A percentile compares a stretch with the other conserved stretches of the same genome.
These are phyloP conservation scores for Albatrellus sp. DNA, from an alignment of 1,284 basidiomycete species.

Conservation along the genomic window DNA sequence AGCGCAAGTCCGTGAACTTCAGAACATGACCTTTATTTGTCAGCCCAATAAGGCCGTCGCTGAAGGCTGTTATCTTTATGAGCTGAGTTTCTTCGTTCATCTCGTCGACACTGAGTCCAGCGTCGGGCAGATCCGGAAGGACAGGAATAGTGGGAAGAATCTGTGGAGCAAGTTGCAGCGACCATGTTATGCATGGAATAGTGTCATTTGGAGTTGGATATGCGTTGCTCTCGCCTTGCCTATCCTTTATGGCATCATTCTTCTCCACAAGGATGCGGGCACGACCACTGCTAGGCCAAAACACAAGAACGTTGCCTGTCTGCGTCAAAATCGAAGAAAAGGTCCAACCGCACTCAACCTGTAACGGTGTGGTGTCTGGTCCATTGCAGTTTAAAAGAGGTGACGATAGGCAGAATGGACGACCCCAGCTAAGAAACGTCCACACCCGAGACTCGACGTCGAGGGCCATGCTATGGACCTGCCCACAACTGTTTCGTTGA, in stretches of 20 bases:
- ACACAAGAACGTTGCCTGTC: conserved; percentile 60
- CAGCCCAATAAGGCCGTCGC: conserved; percentile 57
- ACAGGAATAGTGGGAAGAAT: conserved; percentile 26
- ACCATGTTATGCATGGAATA: conserved; percentile 53
- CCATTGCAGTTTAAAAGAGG: conserved; percentile 30
- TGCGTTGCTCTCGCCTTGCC: conserved; percentile 24
- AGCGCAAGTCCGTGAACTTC: conserved; percentile 33
- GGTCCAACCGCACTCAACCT: conserved; percentile 75
- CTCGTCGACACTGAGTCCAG: conserved; percentile 17
- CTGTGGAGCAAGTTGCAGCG: conserved; percentile 37
- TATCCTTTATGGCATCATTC: conserved; percentile 35
- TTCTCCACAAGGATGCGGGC: conserved; percentile 25
- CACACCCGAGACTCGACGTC: conserved; percentile 49
- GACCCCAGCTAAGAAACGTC: conserved; percentile 64
- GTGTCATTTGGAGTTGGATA: conserved; percentile 22
- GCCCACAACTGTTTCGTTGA: conserved; percentile 45
- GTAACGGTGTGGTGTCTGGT: conserved; percentile 39
- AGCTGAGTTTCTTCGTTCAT: conserved; percentile 31
- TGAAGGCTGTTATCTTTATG: conserved; percentile 69
- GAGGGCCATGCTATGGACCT: conserved; percentile 57
- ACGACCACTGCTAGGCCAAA: conserved; percentile 52
- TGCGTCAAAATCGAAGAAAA: conserved; percentile 61
- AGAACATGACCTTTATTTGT: conserved; percentile 71
- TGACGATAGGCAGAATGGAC: conserved; percentile 52
- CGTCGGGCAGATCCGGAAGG: conserved; percentile 34